These are phyloP conservation scores for Penicillium roqueforti DNA, from an alignment of 495 filamentous ascomycete species.

Conservation along the genomic window DNA sequence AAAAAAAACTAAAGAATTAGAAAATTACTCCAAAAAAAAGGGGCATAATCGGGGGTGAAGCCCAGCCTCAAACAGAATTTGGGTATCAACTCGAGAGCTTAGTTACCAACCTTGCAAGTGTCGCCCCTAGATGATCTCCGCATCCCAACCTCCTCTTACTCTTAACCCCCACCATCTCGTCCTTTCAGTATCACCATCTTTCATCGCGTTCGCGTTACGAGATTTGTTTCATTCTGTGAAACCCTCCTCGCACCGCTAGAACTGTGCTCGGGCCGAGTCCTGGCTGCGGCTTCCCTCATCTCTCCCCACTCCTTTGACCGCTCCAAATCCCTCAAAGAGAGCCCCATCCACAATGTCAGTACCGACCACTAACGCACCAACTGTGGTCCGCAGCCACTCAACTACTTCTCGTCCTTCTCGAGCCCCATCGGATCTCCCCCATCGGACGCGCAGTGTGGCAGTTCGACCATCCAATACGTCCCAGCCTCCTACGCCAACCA, in stretches of 20 bases:
- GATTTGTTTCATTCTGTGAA: not conserved
- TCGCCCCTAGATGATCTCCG: conserved; percentile 12
- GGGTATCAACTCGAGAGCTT: conserved; percentile 14
- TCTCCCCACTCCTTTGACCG: conserved; percentile 25
- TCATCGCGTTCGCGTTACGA: conserved; percentile 2
- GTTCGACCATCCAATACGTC: conserved; percentile 40
- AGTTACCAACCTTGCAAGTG: not conserved
- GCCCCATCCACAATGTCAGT: conserved; percentile 42
- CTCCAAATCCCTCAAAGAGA: conserved; percentile 12
- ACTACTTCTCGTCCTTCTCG: conserved; percentile 49
- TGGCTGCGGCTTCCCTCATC: conserved; percentile 21
- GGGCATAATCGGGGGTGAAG: conserved; percentile 3
- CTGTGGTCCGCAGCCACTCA: conserved; percentile 52
- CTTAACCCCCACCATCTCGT: conserved; percentile 7
- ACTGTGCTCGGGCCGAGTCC: conserved; percentile 4
- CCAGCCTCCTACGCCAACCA: conserved; percentile 34
- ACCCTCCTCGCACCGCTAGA: conserved; percentile 3
- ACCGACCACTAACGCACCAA: conserved; percentile 42
- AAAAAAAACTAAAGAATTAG: not conserved
- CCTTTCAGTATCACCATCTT: not conserved
- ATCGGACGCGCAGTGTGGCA: conserved; percentile 54
- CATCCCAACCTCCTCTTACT: conserved; percentile 10
- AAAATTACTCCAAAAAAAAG: conserved; percentile 4
- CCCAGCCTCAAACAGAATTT: conserved; percentile 12
- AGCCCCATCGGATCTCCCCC: conserved; percentile 49